phyloP scores from a whole-genome alignment of 257 asterid species.

The Solanum sejunctum region DNA sequence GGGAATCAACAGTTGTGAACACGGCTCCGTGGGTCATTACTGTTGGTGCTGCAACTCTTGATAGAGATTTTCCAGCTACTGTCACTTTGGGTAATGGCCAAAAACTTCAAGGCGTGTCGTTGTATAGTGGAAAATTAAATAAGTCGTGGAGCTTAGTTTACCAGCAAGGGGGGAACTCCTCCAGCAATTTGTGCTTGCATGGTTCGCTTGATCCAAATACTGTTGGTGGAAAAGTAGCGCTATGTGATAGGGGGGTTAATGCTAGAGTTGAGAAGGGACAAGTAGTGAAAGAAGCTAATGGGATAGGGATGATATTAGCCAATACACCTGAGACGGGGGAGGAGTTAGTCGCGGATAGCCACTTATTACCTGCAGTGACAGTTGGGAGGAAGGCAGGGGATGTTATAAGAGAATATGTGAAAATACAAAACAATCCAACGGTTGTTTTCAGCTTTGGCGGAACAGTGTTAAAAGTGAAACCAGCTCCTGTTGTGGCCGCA shows the following conservation, averaged over 20 bases:
- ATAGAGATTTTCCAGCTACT: constrained; percentile 32
- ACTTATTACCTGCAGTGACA: constrained; percentile 2
- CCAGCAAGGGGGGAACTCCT: not conserved
- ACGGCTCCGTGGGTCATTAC: constrained; percentile 42
- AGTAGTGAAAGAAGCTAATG: not conserved
- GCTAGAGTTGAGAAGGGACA: constrained; percentile 1
- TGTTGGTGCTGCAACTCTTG: constrained; percentile 38
- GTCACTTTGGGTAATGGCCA: constrained; percentile 17
- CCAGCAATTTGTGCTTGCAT: constrained; percentile 1
- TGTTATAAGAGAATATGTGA: not conserved
- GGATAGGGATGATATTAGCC: constrained; percentile 7
- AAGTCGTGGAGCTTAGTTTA: constrained; percentile 9
- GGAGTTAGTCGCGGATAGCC: constrained; percentile 2
- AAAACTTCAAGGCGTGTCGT: constrained; percentile 16
- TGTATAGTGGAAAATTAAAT: constrained; percentile 19
- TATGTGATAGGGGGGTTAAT: constrained; percentile 5
- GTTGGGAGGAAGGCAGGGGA: constrained; percentile 2
- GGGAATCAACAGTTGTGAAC: constrained; percentile 17
- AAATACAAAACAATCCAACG: not conserved
- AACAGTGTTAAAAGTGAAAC: not conserved
- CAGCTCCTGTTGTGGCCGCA: not conserved
- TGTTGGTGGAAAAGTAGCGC: constrained; percentile 1
- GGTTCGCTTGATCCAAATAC: not conserved
- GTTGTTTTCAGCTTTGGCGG: not conserved
- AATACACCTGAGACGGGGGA: not conserved